Conservation (phyloP, 2,329 filamentous ascomycete species). For the Exophiala calicioides region DNA sequence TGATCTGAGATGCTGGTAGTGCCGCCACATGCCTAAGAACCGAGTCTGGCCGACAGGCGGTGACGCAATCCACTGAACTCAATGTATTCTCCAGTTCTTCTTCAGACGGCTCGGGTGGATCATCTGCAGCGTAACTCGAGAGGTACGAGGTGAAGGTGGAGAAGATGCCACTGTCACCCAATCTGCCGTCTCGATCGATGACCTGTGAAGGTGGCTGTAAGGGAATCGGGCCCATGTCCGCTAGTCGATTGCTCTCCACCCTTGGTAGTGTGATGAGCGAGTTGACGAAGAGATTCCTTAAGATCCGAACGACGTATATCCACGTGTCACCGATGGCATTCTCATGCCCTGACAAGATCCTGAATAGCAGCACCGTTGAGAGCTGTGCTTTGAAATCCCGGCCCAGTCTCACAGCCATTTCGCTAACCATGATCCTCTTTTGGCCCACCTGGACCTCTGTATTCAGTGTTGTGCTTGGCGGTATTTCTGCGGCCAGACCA, state of each 20-base stretch:
- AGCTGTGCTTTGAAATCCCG: slow-evolving; percentile 91
- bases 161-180: slow-evolving; percentile 80
- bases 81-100: slow-evolving; percentile 96
- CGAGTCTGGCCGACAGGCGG: slow-evolving; percentile 79
- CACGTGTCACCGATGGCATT: slow-evolving; percentile 64
- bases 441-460: slow-evolving; percentile 87
- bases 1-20: slow-evolving; percentile 61
- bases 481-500: slow-evolving; percentile 72
- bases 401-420: slow-evolving; percentile 93
- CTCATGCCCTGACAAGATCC: slow-evolving; percentile 85
- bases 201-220: slow-evolving; percentile 89
- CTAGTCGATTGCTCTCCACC: slow-evolving; percentile 46
- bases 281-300: slow-evolving; percentile 94
- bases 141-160: slow-evolving; percentile 95
- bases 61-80: slow-evolving; percentile 91
- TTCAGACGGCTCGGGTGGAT: slow-evolving; percentile 94
- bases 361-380: slow-evolving; percentile 92
- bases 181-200: slow-evolving; percentile 80
- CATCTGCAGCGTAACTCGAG: slow-evolving; percentile 97
- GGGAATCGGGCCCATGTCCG: slow-evolving; percentile 75
- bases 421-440: slow-evolving; percentile 96
- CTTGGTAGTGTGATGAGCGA: slow-evolving; percentile 72
- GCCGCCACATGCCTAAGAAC: slow-evolving; percentile 80
- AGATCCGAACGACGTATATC: slow-evolving; percentile 77
- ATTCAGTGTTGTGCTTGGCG: slow-evolving; percentile 83